Evolutionary conservation across 2,329 filamentous ascomycete species (phyloP).

Genomic region (Ascosphaera aggregata): DNA sequence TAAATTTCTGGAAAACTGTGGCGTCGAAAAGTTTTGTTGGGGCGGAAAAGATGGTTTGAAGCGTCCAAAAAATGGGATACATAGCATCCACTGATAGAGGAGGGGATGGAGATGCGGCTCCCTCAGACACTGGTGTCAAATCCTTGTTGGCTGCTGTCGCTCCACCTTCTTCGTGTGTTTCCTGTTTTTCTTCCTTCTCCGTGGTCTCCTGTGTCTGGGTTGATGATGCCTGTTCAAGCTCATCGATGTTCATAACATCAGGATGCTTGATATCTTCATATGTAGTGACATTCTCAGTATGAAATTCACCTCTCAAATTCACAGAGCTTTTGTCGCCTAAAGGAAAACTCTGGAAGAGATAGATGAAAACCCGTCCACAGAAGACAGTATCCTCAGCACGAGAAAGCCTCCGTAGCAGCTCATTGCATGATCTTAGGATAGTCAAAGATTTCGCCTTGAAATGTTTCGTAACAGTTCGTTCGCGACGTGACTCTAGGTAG

Average conservation of each 20-base stretch:
- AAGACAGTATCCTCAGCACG: slow-evolving; percentile 93
- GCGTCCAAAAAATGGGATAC: slow-evolving; percentile 82
- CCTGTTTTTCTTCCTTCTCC: slow-evolving; percentile 4
- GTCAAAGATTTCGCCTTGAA: slow-evolving; percentile 69
- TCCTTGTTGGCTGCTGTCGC: slow-evolving; percentile 1
- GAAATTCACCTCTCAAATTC: slow-evolving; percentile 86
- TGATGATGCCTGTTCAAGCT: slow-evolving; percentile 17
- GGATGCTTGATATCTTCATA: slow-evolving; percentile 37
- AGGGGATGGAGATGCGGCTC: too few relatives aligned
- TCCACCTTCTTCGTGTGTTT: slow-evolving; percentile 7
- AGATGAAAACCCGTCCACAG: slow-evolving; percentile 93
- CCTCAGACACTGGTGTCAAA: slow-evolving; percentile 6
- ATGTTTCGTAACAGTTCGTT: slow-evolving; percentile 59
- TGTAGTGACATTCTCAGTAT: slow-evolving; percentile 78
- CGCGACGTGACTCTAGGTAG: slow-evolving; percentile 79
- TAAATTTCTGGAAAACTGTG: slow-evolving; percentile 42
- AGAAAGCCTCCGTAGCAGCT: slow-evolving; percentile 79
- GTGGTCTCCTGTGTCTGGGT: slow-evolving; percentile 11
- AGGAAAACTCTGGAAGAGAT: slow-evolving; percentile 94
- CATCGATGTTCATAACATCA: slow-evolving; percentile 45
- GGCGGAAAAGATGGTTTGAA: slow-evolving; percentile 81
- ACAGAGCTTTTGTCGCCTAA: slow-evolving; percentile 93
- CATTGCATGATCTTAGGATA: slow-evolving; percentile 86
- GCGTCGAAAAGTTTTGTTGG: slow-evolving; percentile 60
- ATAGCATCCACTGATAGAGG: slow-evolving; percentile 44